Base-by-base conservation (phyloP, 2,329 filamentous ascomycete species). In the Aspergillus costaricaensis region DNA sequence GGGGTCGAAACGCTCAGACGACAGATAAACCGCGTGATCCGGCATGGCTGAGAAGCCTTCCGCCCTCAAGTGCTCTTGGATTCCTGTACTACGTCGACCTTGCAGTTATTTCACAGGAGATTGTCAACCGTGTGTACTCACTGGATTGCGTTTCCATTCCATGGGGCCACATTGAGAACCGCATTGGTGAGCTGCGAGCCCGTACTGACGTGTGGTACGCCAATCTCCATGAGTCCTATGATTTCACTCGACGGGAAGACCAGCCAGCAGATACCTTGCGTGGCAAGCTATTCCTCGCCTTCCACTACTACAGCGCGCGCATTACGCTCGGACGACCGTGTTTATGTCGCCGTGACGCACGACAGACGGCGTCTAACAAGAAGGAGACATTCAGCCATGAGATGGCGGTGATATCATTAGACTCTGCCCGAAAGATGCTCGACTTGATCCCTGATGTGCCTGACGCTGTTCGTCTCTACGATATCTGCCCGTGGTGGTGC, bases 271-370 rank as follows among this genome's bases (percentile, higher is more conserved):
- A 74, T 21, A 63, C 73, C 17, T 70, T 79, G 17, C 74, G 78
- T 48, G 67, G 65, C 52, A 79, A 79, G 50, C 67, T 80, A 51
- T 71, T 71, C 23, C 67, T 81, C 17, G 79, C 76, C 3, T 77
- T 81, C 53, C 72, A 76, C 52, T 81, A 77, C 67, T 78, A 80
- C 60, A 79, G 79, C 57, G 72, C 75, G 19, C 74, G 75, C 21
- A 78, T 79, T 58, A 78, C 77, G 17, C 69, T 80, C 6, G 76
- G 79, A 49, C 76, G 79, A 15, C 79, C 79, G 4, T 80, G 78
- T 62, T 74, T 81, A n/a, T 81, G 79, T 61, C 75, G 77, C 17
- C 73, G 77, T 23, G 78, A 79, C 54, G 71, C 76, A 36, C 70
- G 70, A 17, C 66, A 66, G 53, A 67, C 63, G 32, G 39, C 51